phyloP scores from a whole-genome alignment of 805 yeast species.

The Candida rishiriensis region DNA sequence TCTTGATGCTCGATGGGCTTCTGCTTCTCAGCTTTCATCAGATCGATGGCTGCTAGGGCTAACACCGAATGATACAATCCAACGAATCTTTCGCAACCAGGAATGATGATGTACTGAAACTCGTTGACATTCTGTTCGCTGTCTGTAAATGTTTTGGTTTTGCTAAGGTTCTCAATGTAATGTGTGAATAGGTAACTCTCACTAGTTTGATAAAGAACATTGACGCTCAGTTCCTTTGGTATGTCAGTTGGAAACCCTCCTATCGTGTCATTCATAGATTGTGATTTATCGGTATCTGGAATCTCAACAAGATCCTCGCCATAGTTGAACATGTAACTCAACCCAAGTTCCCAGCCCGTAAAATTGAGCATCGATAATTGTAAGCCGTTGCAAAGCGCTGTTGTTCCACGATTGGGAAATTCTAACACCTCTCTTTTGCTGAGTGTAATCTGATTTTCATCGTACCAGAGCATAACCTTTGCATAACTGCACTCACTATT shows the following conservation, averaged over 20 bases:
- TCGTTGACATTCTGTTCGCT: slow-evolving; percentile 19
- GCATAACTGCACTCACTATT: slow-evolving; percentile 16
- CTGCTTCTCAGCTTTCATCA: slow-evolving; percentile 16
- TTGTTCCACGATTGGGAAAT: neutral
- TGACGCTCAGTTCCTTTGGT: neutral
- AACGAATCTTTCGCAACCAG: slow-evolving; percentile 21
- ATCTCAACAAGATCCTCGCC: neutral
- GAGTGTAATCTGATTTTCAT: slow-evolving; percentile 8
- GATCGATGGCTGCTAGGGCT: slow-evolving; percentile 24
- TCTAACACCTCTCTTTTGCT: neutral
- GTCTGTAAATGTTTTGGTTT: slow-evolving; percentile 21
- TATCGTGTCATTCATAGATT: too few relatives aligned
- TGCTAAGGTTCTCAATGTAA: slow-evolving; percentile 20
- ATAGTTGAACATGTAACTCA: slow-evolving; percentile 1
- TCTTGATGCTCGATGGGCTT: neutral
- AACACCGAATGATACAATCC: slow-evolving; percentile 24
- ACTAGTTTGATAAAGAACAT: slow-evolving; percentile 5
- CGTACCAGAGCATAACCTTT: slow-evolving; percentile 13
- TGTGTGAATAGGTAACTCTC: slow-evolving; percentile 20
- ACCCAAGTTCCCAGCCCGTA: slow-evolving; percentile 5
- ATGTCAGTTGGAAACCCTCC: too few relatives aligned
- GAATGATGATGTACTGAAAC: slow-evolving; percentile 24
- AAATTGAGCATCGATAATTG: slow-evolving; percentile 5
- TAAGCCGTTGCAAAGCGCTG: neutral
- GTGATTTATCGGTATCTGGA: too few relatives aligned